Conservation (phyloP, 2,329 filamentous ascomycete species). For the Phymatotrichopsis omnivora region DNA sequence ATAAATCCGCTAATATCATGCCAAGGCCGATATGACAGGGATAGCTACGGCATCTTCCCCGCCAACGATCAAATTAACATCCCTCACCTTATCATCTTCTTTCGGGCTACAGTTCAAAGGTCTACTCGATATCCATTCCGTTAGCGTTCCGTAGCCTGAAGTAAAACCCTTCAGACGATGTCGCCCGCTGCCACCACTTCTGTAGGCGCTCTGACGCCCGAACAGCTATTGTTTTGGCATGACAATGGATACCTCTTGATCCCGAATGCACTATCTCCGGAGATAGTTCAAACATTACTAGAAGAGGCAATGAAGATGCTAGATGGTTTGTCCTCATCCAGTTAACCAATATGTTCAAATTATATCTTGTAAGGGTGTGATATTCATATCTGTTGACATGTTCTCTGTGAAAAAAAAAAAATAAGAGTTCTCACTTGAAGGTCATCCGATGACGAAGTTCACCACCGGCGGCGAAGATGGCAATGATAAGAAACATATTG, state of each 20-base stretch:
- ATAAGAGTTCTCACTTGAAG: conserved; percentile 59
- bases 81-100: too few relatives aligned
- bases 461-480: conserved; percentile 63
- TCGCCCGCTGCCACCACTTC: too few relatives aligned
- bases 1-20: too few relatives aligned
- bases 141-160: too few relatives aligned
- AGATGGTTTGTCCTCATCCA: conserved; percentile 33
- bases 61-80: too few relatives aligned
- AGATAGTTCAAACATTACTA: conserved; percentile 59
- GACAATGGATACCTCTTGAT: conserved; percentile 85
- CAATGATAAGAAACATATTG: conserved; percentile 58
- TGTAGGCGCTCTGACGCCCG: conserved; percentile 61
- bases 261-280: conserved; percentile 58
- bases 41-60: too few relatives aligned
- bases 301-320: conserved; percentile 66
- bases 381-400: neutral
- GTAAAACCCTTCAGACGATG: too few relatives aligned
- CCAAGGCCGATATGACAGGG: too few relatives aligned
- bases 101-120: too few relatives aligned
- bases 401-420: too few relatives aligned
- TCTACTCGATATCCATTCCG: too few relatives aligned
- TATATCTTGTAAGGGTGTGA: neutral
- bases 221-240: conserved; percentile 63
- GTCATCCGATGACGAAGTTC: conserved; percentile 90
- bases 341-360: neutral